A percentile compares a stretch with the other conserved stretches of the same genome.
Conservation (phyloP, 176 grass and related monocot genomes). For the Calamus simplicifolius region DNA sequence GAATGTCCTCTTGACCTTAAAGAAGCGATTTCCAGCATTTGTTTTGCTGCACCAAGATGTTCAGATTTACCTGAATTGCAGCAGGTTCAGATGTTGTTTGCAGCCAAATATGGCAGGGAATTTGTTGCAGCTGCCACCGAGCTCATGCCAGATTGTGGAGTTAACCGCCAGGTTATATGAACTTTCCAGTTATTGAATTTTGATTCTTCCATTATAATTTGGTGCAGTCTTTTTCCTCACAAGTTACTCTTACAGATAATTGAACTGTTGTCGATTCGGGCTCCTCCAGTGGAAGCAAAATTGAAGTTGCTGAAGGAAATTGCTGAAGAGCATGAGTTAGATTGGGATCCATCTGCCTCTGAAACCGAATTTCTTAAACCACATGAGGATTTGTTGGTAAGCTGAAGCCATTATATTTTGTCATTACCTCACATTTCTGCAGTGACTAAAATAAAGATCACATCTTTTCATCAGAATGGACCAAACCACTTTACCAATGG, state of each 20-base stretch:
- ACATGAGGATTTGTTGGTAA: constrained; percentile 94
- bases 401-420: constrained; percentile 3
- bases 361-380: constrained; percentile 76
- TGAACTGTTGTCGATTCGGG: constrained; percentile 83
- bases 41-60: constrained; percentile 94
- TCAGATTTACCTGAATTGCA: constrained; percentile 79
- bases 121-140: constrained; percentile 77
- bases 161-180: constrained; percentile 84
- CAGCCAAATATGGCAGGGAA: constrained; percentile 86
- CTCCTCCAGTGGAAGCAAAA: constrained; percentile 70
- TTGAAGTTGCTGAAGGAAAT: constrained; percentile 94
- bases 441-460: constrained; percentile 4
- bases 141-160: constrained; percentile 84
- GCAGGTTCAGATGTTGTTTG: constrained; percentile 93
- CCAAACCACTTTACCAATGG: constrained; percentile 54
- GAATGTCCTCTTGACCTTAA: constrained; percentile 98
- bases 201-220: neutral
- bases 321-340: constrained; percentile 87
- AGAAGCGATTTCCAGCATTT: constrained; percentile 97
- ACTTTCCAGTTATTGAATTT: constrained; percentile 2
- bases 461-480: constrained; percentile 60
- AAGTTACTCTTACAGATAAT: constrained; percentile 53
- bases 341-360: constrained; percentile 88
- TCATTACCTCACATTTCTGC: constrained; percentile 11
- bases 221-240: neutral